Percentiles rank a stretch among this genome's conserved stretches.
Conservation (phyloP, 176 grass and related monocot genomes). For the Carex kokanica region DNA sequence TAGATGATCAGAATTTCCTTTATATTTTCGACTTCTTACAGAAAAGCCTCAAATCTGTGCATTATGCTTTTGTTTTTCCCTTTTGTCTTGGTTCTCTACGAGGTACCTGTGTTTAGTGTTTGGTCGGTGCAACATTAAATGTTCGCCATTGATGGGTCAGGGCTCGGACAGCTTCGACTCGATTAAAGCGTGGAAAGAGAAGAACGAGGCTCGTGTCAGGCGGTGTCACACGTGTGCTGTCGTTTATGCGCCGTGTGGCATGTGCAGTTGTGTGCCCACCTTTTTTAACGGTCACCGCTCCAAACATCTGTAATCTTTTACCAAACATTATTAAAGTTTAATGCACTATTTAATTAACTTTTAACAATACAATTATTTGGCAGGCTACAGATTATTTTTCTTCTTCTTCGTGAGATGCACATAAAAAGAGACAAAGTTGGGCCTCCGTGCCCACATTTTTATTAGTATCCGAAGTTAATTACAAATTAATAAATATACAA, state of each 20-base stretch:
- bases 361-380: too few species aligned
- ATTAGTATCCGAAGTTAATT: too few species aligned
- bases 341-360: background rate
- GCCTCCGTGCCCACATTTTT: too few species aligned
- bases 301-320: background rate
- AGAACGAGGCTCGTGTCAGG: conserved; percentile 19
- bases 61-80: too few species aligned
- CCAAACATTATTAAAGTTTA: background rate
- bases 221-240: background rate
- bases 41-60: too few species aligned
- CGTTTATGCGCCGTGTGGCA: background rate
- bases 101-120: background rate
- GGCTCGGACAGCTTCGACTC: background rate
- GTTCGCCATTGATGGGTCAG: conserved; percentile 3
- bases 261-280: background rate
- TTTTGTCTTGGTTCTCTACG: too few species aligned
- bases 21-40: too few species aligned
- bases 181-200: background rate
- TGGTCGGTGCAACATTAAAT: conserved; percentile 8
- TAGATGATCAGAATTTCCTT: too few species aligned
- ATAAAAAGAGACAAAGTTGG: too few species aligned
- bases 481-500: too few species aligned
- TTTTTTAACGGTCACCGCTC: background rate
- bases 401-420: too few species aligned
- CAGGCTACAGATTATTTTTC: too few species aligned